A percentile compares a stretch with the other conserved stretches of the same genome.
These are phyloP conservation scores for Mrakia gelida DNA, from an alignment of 768 basidiomycete species.

Conservation along the genomic window DNA sequence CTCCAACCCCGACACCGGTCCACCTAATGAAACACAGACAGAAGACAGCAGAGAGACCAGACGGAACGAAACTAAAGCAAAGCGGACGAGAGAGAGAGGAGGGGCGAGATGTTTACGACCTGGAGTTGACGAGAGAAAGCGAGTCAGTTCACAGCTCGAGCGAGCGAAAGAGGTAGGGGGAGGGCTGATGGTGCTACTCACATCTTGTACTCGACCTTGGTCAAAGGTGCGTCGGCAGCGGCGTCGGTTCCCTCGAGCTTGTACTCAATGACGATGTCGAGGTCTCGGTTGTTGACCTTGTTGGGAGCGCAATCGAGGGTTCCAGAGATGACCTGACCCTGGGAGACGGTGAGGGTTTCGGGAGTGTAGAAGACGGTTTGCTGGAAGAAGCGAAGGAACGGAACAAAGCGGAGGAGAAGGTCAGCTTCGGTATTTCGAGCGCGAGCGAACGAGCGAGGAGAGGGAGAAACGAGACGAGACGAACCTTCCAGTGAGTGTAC, in stretches of 20 bases:
- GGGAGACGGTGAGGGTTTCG: slow-evolving; percentile 47
- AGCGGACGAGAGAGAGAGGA: no score
- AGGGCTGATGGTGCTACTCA: slow-evolving; percentile 33
- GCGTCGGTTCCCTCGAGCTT: slow-evolving; percentile 38
- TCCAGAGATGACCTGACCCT: slow-evolving; percentile 71
- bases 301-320: slow-evolving; percentile 77
- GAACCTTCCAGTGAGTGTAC: slow-evolving; percentile 91
- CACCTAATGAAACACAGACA: no score
- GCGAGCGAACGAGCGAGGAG: neutral
- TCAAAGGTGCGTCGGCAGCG: slow-evolving; percentile 36
- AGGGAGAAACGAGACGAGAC: slow-evolving; percentile 44
- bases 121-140: neutral
- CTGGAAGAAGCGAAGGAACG: slow-evolving; percentile 39
- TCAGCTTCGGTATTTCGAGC: slow-evolving; percentile 44
- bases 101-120: no score
- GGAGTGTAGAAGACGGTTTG: slow-evolving; percentile 98
- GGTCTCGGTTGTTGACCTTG: slow-evolving; percentile 84
- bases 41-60: no score
- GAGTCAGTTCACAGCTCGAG: neutral
- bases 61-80: no score
- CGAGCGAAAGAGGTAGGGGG: no score
- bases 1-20: no score
- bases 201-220: slow-evolving; percentile 47
- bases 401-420: neutral
- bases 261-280: slow-evolving; percentile 83